Evolutionary conservation across 768 basidiomycete species (phyloP), one percentile per base, ranked within the genome.

Genomic region (Rhizopogon rudus): DNA sequence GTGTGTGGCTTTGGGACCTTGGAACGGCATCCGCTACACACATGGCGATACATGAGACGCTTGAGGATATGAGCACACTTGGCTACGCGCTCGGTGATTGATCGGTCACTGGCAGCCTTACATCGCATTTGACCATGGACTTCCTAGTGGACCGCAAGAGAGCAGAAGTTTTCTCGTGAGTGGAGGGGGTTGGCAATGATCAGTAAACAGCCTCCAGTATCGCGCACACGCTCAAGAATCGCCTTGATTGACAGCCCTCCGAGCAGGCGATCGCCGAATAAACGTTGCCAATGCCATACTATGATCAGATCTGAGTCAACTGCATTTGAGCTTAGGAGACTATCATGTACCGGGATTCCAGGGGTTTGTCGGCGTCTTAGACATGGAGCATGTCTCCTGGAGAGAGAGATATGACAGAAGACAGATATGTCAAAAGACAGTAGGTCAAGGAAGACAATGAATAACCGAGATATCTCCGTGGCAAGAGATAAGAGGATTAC

Each of bases 401-500:
- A 22, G 48, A 49, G 22, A 49, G 22, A 49, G 33, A 48, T 48
- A 48, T 33, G 46, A 48, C 33, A 48, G 46, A 49, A 49, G 33
- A 37, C 33, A 49, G 12, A 14, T 20, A 35, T 3, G 8, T 37
- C 33, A 49, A 49, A 37, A 48, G 31, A 48, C 33, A 48, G 20
- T 49, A 22, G 45, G 46, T 55, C 54, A 48, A 55, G 56, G 56
- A 37, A 44, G 31, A 46, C n/a, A 51, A 29, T 42, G 49, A 6
- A 44, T 46, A n/a, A 25, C 56, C 56, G 53, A 48, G 22, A 49
- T 55, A 56, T 56, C 52, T 17, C 45, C 56, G 56, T 55, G 52
- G 52, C n/a, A 16, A 43, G 37, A 43, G 31, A 25, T 53, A 56
- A 54, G 44, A 54, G 16, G 44, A 25, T 43, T 33, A 41, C 25